Evolutionary conservation across 148 eudicot genomes (phyloP).

Genomic region (Vaccinium corymbosum): DNA sequence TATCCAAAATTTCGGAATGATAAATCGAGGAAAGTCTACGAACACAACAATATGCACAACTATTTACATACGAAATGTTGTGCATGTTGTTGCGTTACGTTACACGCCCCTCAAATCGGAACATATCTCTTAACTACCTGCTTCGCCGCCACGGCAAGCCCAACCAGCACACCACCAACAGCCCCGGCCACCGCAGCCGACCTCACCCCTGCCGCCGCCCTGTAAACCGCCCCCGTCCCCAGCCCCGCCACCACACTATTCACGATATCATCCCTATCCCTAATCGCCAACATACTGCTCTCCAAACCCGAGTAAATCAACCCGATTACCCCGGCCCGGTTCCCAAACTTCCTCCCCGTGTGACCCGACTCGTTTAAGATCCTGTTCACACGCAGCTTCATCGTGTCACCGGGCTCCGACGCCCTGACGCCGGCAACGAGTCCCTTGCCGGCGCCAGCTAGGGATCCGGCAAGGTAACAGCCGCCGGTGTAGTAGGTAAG

Average conservation of each 20-base stretch:
- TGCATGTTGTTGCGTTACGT: not conserved
- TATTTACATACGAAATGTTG: not conserved
- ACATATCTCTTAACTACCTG: slow-evolving; percentile 59
- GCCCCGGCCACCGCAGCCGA: slow-evolving; percentile 85
- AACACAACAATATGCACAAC: not conserved
- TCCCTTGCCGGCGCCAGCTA: slow-evolving; percentile 57
- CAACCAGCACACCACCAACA: slow-evolving; percentile 61
- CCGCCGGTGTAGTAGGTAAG: slow-evolving; percentile 81
- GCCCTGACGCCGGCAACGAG: slow-evolving; percentile 45
- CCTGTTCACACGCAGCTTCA: slow-evolving; percentile 65
- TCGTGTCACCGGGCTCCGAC: slow-evolving; percentile 53
- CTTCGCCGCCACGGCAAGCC: slow-evolving; percentile 54
- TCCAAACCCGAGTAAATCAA: slow-evolving; percentile 51
- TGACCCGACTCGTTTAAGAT: slow-evolving; percentile 61
- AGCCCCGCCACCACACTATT: slow-evolving; percentile 78
- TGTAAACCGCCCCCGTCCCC: slow-evolving; percentile 62
- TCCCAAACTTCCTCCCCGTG: slow-evolving; percentile 41
- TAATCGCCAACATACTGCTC: slow-evolving; percentile 51
- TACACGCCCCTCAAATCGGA: slow-evolving; percentile 32
- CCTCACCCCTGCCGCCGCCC: slow-evolving; percentile 67
- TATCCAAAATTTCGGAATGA: not conserved
- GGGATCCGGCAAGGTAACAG: slow-evolving; percentile 59
- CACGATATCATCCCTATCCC: slow-evolving; percentile 62
- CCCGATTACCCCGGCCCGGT: slow-evolving; percentile 15
- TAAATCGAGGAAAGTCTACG: not conserved